These are phyloP conservation scores for Alternaria novae-zelandiae DNA, from an alignment of 2,329 filamentous ascomycete genomes.

Conservation along the genomic window DNA sequence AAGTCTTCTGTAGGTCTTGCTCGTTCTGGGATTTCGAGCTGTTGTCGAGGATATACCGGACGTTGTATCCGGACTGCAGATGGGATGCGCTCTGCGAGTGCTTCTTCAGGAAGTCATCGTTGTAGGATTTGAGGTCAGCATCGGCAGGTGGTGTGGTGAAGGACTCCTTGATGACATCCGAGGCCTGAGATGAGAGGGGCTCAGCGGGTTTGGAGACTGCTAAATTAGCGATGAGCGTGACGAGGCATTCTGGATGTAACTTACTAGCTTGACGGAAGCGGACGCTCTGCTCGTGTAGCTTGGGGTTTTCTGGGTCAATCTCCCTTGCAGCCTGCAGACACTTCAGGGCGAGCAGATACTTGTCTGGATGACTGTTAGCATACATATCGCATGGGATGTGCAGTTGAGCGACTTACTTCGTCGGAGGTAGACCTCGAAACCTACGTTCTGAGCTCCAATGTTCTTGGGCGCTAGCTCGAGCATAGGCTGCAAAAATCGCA, in stretches of 20 bases:
- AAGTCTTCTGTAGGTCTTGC: constrained; percentile 65
- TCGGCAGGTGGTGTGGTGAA: constrained; percentile 66
- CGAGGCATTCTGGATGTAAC: constrained; percentile 7
- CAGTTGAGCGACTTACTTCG: constrained; percentile 66
- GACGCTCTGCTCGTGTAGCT: constrained; percentile 76
- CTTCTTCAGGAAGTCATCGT: constrained; percentile 68
- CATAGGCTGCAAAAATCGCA: constrained; percentile 83
- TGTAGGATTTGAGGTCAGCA: constrained; percentile 66
- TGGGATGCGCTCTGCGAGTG: constrained; percentile 69
- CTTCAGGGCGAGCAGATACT: constrained; percentile 85
- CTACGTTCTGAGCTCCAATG: constrained; percentile 80
- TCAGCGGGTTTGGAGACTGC: constrained; percentile 47
- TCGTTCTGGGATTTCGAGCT: constrained; percentile 64
- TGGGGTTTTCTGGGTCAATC: constrained; percentile 72
- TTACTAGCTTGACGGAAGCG: constrained; percentile 68
- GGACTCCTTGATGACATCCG: constrained; percentile 72
- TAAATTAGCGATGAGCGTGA: constrained; percentile 8
- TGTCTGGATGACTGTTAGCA: constrained; percentile 62
- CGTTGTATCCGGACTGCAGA: constrained; percentile 68
- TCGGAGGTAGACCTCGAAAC: constrained; percentile 88
- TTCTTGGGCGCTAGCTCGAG: constrained; percentile 82
- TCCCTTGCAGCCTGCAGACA: constrained; percentile 77
- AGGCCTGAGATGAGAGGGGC: constrained; percentile 68
- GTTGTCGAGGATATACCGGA: constrained; percentile 64
- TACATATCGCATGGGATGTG: neutral